Evolutionary conservation across 148 eudicot genomes (phyloP).

Genomic region (Linanthus parryae): DNA sequence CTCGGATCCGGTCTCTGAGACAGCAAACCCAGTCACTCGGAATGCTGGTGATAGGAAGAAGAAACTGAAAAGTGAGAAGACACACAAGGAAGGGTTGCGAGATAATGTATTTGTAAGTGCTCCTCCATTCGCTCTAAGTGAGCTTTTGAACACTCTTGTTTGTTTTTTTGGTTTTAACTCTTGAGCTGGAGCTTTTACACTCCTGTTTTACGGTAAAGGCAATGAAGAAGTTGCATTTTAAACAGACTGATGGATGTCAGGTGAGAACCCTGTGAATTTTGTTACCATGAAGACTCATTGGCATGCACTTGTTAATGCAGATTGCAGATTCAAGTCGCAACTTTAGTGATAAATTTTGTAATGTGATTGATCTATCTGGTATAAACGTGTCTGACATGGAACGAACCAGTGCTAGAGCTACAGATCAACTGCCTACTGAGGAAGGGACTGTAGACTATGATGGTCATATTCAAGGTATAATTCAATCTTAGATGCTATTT

Average conservation of each 20-base stretch:
- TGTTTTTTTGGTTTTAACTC: not conserved
- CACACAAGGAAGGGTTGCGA: slow-evolving; percentile 5
- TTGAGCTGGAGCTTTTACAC: not conserved
- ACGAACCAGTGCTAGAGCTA: slow-evolving; percentile 8
- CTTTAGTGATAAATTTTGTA: slow-evolving; percentile 17
- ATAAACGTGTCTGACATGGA: slow-evolving; percentile 13
- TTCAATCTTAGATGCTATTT: not conserved
- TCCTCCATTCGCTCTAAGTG: not conserved
- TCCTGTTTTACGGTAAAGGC: not conserved
- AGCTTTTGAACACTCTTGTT: not conserved
- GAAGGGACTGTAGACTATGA: slow-evolving; percentile 19
- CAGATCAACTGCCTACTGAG: slow-evolving; percentile 17
- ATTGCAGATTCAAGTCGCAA: slow-evolving; percentile 20
- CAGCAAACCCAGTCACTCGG: slow-evolving; percentile 14
- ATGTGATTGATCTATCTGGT: slow-evolving; percentile 2
- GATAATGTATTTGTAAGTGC: slow-evolving; percentile 28
- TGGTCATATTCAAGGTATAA: slow-evolving; percentile 35
- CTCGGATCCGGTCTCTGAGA: slow-evolving; percentile 15
- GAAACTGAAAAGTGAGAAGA: slow-evolving; percentile 19
- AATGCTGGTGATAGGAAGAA: slow-evolving; percentile 20
- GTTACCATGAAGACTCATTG: not conserved
- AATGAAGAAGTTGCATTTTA: too few species aligned
- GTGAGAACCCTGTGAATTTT: not conserved
- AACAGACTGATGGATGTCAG: not conserved
- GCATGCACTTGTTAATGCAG: slow-evolving; percentile 22